Evolutionary conservation across 768 basidiomycete species (phyloP).

Genomic region (Kwoniella heveanensis): DNA sequence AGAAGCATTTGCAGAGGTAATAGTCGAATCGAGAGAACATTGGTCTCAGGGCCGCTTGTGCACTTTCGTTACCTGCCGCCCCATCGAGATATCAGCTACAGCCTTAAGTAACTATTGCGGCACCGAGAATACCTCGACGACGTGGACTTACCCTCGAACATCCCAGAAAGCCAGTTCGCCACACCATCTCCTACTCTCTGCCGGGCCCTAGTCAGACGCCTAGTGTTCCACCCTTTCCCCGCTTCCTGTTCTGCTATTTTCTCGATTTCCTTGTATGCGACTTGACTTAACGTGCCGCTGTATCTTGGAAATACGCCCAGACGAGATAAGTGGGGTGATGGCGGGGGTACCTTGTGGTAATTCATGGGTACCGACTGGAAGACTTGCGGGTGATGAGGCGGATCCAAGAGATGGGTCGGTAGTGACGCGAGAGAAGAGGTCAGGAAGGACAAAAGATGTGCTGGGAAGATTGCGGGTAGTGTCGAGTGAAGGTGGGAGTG

Average conservation of each 20-base stretch:
- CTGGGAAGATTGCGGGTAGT: constrained; percentile 42
- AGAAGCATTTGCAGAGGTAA: constrained; percentile 86
- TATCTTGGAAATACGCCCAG: constrained; percentile 48
- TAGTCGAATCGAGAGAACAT: constrained; percentile 81
- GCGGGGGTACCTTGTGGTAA: constrained; percentile 37
- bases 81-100: constrained; percentile 3
- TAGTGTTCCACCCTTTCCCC: constrained; percentile 67
- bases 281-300: constrained; percentile 66
- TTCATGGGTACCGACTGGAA: constrained; percentile 36
- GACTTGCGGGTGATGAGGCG: constrained; percentile 14
- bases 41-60: constrained; percentile 62
- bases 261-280: constrained; percentile 86
- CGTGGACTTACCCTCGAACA: constrained; percentile 67
- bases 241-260: constrained; percentile 65
- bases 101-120: too few relatives aligned
- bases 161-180: constrained; percentile 80
- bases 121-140: too few relatives aligned
- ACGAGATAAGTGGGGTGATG: constrained; percentile 39
- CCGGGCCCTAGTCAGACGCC: constrained; percentile 66
- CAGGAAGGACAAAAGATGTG: constrained; percentile 42
- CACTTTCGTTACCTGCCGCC: constrained; percentile 55
- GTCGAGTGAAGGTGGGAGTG: constrained; percentile 44
- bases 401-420: constrained; percentile 24
- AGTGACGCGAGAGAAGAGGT: constrained; percentile 33
- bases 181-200: constrained; percentile 78